A percentile compares a stretch with the other conserved stretches of the same genome.
These are phyloP conservation scores for Rhodocollybia butyracea DNA, from an alignment of 768 basidiomycete species.

Conservation along the genomic window DNA sequence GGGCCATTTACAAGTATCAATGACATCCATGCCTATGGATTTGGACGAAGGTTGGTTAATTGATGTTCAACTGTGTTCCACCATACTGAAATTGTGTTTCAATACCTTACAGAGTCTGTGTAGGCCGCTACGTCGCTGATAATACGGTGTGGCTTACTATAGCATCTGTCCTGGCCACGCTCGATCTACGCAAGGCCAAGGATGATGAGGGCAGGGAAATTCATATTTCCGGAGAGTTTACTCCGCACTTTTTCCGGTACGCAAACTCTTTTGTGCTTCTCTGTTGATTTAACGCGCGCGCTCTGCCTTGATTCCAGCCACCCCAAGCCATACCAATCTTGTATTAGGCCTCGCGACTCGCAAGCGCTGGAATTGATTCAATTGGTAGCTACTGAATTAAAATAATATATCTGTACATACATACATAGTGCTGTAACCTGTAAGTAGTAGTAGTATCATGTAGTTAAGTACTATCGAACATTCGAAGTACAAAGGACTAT, in stretches of 20 bases:
- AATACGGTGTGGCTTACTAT: conserved; percentile 1
- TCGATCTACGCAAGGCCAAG: neutral
- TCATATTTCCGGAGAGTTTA: neutral
- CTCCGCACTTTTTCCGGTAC: neutral
- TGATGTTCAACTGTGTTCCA: too few relatives aligned
- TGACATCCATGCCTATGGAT: conserved; percentile 10
- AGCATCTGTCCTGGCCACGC: neutral
- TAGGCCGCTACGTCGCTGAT: conserved; percentile 2
- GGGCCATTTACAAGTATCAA: neutral
- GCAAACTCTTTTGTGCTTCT: neutral
- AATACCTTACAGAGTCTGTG: conserved; percentile 5
- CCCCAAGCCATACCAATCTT: neutral
- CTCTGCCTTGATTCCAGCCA: neutral
- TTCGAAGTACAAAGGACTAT: too few relatives aligned
- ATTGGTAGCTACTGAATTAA: too few relatives aligned
- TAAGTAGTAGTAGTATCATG: too few relatives aligned
- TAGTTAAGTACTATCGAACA: too few relatives aligned
- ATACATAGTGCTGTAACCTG: too few relatives aligned
- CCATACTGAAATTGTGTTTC: neutral
- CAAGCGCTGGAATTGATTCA: neutral
- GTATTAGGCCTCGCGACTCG: neutral
- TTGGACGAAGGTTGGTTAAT: conserved; percentile 12
- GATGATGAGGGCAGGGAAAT: neutral
- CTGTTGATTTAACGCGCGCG: neutral
- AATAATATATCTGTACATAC: too few relatives aligned